Evolutionary conservation across 2,329 filamentous ascomycete genomes (phyloP).

Genomic region (Annulohypoxylon truncatum): DNA sequence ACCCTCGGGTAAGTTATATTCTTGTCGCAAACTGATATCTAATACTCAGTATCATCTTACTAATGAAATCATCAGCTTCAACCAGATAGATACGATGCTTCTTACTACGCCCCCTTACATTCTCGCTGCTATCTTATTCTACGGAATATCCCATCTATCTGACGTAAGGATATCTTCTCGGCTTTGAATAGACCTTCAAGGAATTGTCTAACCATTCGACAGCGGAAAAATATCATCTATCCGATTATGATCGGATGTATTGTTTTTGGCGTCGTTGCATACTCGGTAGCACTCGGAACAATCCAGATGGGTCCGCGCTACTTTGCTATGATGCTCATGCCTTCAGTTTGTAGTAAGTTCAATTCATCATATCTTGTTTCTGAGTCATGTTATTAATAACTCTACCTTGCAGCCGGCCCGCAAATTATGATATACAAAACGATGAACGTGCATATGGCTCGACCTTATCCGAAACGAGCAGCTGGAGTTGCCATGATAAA

Average conservation of each 20-base stretch:
- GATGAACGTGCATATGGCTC: constrained; percentile 28
- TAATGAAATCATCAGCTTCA: constrained; percentile 33
- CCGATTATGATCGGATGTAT: neutral
- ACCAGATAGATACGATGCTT: constrained; percentile 43
- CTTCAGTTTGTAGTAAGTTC: constrained; percentile 16
- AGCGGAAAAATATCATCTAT: constrained; percentile 1
- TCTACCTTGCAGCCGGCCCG: neutral
- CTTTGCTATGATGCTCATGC: constrained; percentile 51
- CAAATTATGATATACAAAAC: constrained; percentile 2
- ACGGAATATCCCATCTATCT: constrained; percentile 46
- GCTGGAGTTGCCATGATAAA: constrained; percentile 45
- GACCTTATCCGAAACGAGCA: constrained; percentile 43
- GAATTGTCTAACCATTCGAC: neutral
- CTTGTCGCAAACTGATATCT: neutral
- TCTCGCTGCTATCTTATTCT: constrained; percentile 48
- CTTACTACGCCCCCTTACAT: constrained; percentile 45
- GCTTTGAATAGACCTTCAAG: neutral
- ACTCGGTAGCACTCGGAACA: constrained; percentile 46
- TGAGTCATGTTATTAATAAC: neutral
- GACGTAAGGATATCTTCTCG: constrained; percentile 19
- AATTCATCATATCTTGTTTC: no score
- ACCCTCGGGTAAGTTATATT: constrained; percentile 53
- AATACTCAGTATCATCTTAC: neutral
- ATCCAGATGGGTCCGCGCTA: constrained; percentile 46
- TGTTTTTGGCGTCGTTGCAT: constrained; percentile 40